Conservation (phyloP, 306 rosid genomes). For the Corylus heterophylla region DNA sequence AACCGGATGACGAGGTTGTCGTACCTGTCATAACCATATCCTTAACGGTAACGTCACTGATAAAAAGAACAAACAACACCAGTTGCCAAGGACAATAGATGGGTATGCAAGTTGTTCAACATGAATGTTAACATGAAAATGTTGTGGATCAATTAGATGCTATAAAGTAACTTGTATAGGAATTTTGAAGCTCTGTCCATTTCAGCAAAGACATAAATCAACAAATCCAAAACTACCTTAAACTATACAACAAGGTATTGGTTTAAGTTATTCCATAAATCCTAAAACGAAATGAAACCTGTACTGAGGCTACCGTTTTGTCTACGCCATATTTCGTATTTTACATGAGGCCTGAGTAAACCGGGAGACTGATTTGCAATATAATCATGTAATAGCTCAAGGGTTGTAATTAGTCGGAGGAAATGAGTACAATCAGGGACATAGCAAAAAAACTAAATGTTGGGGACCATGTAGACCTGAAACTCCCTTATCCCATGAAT, state of each 20-base stretch:
- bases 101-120: constrained; percentile 1
- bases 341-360: background rate
- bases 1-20: constrained; percentile 76
- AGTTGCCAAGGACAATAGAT: background rate
- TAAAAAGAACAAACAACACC: constrained; percentile 3
- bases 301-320: background rate
- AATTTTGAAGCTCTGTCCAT: background rate
- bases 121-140: background rate
- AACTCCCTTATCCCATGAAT: too few relatives aligned
- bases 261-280: constrained; percentile 5
- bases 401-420: background rate
- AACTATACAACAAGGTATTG: background rate
- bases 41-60: constrained; percentile 28
- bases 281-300: background rate
- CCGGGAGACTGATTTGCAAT: background rate
- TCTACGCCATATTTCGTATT: background rate
- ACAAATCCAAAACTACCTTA: background rate
- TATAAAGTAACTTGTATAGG: background rate
- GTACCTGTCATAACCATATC: constrained; percentile 61
- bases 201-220: background rate
- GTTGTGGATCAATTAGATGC: background rate
- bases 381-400: background rate
- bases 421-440: background rate
- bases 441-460: background rate
- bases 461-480: background rate